Evolutionary conservation across 768 basidiomycete genomes (phyloP).

Genomic region (Leucocoprinus leucothites): DNA sequence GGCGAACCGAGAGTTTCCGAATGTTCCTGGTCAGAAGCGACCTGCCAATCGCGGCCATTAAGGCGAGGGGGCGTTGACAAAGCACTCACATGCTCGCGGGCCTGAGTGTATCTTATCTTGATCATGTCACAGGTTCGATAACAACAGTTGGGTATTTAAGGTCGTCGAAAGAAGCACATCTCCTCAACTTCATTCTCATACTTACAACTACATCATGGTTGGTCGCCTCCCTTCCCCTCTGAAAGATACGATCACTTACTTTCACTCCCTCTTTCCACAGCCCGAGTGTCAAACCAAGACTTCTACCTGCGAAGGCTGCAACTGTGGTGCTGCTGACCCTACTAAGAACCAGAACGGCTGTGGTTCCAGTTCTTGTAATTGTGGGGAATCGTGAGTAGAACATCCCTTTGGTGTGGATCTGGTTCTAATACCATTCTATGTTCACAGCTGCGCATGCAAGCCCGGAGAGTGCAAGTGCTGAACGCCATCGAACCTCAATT

Average conservation of each 20-base stretch:
- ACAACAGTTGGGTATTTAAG: neutral
- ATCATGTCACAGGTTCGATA: neutral
- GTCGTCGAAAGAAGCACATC: too few relatives aligned
- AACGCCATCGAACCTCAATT: slow-evolving; percentile 4
- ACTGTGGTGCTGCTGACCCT: slow-evolving; percentile 27
- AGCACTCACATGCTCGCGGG: neutral
- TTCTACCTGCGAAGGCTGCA: slow-evolving; percentile 20
- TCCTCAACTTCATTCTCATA: neutral
- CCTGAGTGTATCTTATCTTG: neutral
- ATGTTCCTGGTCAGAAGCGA: neutral
- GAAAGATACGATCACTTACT: neutral
- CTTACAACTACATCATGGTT: slow-evolving; percentile 3
- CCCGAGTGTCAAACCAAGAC: slow-evolving; percentile 20
- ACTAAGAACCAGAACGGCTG: slow-evolving; percentile 33
- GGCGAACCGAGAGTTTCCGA: neutral
- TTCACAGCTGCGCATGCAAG: slow-evolving; percentile 29
- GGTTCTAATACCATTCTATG: neutral
- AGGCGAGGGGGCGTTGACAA: neutral
- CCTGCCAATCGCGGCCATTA: neutral
- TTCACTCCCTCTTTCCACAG: neutral
- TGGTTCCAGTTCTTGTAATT: slow-evolving; percentile 16
- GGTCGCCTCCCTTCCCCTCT: neutral
- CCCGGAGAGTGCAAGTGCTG: slow-evolving; percentile 31
- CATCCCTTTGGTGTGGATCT: neutral
- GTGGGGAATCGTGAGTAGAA: slow-evolving; percentile 4